Conservation (phyloP, 2,329 filamentous ascomycete genomes). For the Berkeleyomyces basicola region DNA sequence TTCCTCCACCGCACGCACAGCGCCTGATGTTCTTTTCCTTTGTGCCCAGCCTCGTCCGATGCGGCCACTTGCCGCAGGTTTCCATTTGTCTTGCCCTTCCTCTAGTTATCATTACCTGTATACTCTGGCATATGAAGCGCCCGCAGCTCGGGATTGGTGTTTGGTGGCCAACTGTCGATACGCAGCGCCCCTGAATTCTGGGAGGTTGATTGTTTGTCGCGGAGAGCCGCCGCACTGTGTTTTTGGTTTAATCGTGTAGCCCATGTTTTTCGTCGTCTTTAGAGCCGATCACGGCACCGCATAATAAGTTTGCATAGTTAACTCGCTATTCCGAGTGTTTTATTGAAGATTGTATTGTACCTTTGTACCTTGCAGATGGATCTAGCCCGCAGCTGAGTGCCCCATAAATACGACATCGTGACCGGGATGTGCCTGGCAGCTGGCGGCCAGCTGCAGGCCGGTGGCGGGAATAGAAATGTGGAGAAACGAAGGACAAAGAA, state of each 20-base stretch:
- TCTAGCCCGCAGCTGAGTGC: neutral
- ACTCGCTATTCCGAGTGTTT: too few relatives aligned
- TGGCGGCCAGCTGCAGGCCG: neutral
- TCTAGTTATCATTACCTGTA: neutral
- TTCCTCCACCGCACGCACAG: neutral
- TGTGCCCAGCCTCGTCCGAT: neutral
- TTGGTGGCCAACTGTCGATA: neutral
- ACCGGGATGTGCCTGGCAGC: neutral
- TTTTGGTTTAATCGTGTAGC: neutral
- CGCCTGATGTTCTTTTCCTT: neutral
- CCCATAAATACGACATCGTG: neutral
- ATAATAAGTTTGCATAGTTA: neutral
- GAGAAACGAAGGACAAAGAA: neutral
- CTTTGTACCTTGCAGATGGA: neutral
- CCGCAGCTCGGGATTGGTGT: slow-evolving; percentile 2
- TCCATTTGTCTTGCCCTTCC: neutral
- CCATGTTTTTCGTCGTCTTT: neutral
- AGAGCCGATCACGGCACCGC: neutral
- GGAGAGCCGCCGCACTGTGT: neutral
- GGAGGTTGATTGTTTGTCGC: neutral
- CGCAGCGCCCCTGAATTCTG: neutral
- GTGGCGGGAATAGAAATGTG: neutral
- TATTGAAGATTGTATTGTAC: neutral
- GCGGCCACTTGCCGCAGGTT: neutral
- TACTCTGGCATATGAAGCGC: neutral